Conservation (phyloP, 306 rosid genomes). For the Oxytropis ochrocephala region DNA sequence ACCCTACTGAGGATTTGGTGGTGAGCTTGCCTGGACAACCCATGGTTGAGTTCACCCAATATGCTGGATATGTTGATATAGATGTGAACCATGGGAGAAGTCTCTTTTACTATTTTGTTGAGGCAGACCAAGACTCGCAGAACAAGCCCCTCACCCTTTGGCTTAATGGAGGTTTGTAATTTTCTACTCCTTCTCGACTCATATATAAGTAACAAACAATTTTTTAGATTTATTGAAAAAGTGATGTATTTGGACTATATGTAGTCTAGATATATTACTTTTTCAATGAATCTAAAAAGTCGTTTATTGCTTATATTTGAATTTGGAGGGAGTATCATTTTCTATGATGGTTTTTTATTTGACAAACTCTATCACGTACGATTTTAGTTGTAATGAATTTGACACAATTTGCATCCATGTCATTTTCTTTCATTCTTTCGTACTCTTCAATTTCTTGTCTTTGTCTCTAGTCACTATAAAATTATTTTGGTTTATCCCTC, state of each 20-base stretch:
- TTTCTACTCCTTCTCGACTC: too few relatives aligned
- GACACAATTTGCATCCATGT: not conserved
- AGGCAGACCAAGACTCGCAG: constrained; percentile 47
- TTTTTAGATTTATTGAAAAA: too few relatives aligned
- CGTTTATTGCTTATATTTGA: too few relatives aligned
- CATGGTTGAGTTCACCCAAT: constrained; percentile 56
- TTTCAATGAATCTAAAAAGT: too few relatives aligned
- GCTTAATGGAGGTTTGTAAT: constrained; percentile 80
- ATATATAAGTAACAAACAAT: too few relatives aligned
- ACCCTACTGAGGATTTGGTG: constrained; percentile 75
- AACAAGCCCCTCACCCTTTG: constrained; percentile 69
- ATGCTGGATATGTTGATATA: constrained; percentile 78
- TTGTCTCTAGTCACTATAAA: not conserved
- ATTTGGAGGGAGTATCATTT: not conserved
- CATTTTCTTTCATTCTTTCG: not conserved
- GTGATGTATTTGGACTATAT: too few relatives aligned
- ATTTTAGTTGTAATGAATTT: not conserved
- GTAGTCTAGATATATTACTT: too few relatives aligned
- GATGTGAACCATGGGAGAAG: constrained; percentile 67
- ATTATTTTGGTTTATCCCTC: too few relatives aligned
- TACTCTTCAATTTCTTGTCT: not conserved
- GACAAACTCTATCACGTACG: too few relatives aligned
- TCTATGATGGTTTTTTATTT: too few relatives aligned
- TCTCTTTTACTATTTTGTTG: constrained; percentile 80
- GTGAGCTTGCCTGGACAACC: constrained; percentile 79